Evolutionary conservation across 1,284 basidiomycete genomes (phyloP).

Genomic region (Fistulinella cinereoalba): DNA sequence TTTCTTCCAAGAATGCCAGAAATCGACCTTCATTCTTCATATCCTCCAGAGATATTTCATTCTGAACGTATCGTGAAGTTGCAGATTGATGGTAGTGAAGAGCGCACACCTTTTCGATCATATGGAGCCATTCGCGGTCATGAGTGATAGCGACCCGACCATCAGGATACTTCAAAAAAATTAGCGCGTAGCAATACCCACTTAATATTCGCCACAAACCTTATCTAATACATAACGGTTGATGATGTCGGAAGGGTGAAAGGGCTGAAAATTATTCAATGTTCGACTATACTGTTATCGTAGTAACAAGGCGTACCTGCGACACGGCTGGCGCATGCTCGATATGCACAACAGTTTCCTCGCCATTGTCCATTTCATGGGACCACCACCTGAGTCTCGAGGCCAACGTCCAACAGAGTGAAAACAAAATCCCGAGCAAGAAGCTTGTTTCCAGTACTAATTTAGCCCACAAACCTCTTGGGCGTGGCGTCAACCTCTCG

Average conservation of each 20-base stretch:
- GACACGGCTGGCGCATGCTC: too few relatives aligned
- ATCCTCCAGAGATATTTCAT: neutral
- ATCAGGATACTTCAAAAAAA: neutral
- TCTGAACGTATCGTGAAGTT: neutral
- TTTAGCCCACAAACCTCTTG: too few relatives aligned
- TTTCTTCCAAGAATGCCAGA: neutral
- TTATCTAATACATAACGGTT: slow-evolving; percentile 1
- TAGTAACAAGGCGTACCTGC: too few relatives aligned
- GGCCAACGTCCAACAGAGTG: too few relatives aligned
- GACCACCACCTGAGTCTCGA: too few relatives aligned
- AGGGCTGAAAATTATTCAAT: neutral
- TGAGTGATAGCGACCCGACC: neutral
- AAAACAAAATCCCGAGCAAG: too few relatives aligned
- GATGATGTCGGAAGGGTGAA: slow-evolving; percentile 5
- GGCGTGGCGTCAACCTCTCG: neutral
- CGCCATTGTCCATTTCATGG: too few relatives aligned
- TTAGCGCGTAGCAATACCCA: too few relatives aligned
- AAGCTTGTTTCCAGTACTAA: too few relatives aligned
- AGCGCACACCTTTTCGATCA: neutral
- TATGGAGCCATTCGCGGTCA: neutral
- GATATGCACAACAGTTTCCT: too few relatives aligned
- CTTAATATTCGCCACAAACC: too few relatives aligned
- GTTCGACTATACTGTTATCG: too few relatives aligned
- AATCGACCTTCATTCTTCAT: neutral
- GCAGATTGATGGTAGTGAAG: neutral